A percentile compares a stretch with the other conserved stretches of the same genome.
These are phyloP conservation scores for Irpex sp. DNA, from an alignment of 1,284 basidiomycete genomes.

Conservation along the genomic window DNA sequence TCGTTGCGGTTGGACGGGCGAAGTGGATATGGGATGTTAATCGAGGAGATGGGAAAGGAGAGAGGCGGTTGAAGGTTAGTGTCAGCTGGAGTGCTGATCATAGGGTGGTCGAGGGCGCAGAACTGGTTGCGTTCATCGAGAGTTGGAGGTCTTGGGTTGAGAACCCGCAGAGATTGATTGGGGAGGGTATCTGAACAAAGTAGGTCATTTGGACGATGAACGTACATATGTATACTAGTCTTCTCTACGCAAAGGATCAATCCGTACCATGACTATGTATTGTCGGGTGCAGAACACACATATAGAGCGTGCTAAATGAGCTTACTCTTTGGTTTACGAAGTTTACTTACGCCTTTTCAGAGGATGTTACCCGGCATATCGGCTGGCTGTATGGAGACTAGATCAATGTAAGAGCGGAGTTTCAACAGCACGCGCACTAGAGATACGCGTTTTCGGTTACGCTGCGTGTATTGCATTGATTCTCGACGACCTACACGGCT, in stretches of 20 bases:
- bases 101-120: slow-evolving; percentile 89
- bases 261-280: too few relatives aligned
- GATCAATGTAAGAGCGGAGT: background rate
- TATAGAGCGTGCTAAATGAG: too few relatives aligned
- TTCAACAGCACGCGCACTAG: background rate
- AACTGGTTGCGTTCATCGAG: slow-evolving; percentile 89
- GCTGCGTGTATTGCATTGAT: background rate
- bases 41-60: slow-evolving; percentile 40
- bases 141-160: slow-evolving; percentile 87
- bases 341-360: too few relatives aligned
- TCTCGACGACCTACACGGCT: slow-evolving; percentile 6
- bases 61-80: slow-evolving; percentile 66
- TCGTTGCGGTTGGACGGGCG: slow-evolving; percentile 86
- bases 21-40: slow-evolving; percentile 78
- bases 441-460: background rate
- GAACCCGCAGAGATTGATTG: slow-evolving; percentile 71
- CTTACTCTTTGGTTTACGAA: too few relatives aligned
- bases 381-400: too few relatives aligned
- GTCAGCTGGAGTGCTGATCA: slow-evolving; percentile 92
- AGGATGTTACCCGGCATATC: too few relatives aligned
- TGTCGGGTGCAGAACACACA: too few relatives aligned
- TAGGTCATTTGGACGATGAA: too few relatives aligned
- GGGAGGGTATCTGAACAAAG: slow-evolving; percentile 45
- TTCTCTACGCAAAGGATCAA: too few relatives aligned
- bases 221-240: too few relatives aligned